Conservation (phyloP, 495 filamentous ascomycete genomes). For the Penicillium roqueforti region DNA sequence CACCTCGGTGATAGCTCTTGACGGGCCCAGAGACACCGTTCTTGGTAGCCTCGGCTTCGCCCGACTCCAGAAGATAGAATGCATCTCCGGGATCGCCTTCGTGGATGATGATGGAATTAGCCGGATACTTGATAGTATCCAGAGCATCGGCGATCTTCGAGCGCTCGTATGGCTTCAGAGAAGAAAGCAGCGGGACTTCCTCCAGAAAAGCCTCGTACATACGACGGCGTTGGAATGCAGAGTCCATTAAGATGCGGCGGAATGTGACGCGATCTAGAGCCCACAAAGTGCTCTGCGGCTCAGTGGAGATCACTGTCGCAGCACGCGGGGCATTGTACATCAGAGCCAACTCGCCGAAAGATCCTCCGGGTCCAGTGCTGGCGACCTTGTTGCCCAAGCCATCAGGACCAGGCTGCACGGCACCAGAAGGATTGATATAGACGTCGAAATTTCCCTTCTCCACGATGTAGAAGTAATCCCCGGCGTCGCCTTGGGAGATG, state of each 20-base stretch:
- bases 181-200: conserved; percentile 84
- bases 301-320: conserved; percentile 87
- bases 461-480: conserved; percentile 97
- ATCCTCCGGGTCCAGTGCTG: conserved; percentile 79
- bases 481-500: conserved; percentile 91
- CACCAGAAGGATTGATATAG: conserved; percentile 77
- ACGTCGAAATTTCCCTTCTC: conserved; percentile 89
- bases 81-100: conserved; percentile 90
- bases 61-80: conserved; percentile 88
- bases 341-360: conserved; percentile 94
- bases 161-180: conserved; percentile 83
- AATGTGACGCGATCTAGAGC: conserved; percentile 93
- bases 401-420: conserved; percentile 73
- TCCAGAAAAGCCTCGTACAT: conserved; percentile 99
- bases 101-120: conserved; percentile 77
- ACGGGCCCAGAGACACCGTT: conserved; percentile 58
- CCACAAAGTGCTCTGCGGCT: conserved; percentile 79
- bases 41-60: conserved; percentile 84
- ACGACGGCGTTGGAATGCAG: conserved; percentile 87
- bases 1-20: conserved; percentile 79
- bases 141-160: conserved; percentile 96
- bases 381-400: conserved; percentile 85
- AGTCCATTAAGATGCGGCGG: conserved; percentile 97
- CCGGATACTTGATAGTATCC: conserved; percentile 79
- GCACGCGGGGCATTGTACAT: conserved; percentile 99